Evolutionary conservation across 2,329 filamentous ascomycete genomes (phyloP), one percentile per base, ranked within the genome.

Genomic region (Cytospora piceicola): DNA sequence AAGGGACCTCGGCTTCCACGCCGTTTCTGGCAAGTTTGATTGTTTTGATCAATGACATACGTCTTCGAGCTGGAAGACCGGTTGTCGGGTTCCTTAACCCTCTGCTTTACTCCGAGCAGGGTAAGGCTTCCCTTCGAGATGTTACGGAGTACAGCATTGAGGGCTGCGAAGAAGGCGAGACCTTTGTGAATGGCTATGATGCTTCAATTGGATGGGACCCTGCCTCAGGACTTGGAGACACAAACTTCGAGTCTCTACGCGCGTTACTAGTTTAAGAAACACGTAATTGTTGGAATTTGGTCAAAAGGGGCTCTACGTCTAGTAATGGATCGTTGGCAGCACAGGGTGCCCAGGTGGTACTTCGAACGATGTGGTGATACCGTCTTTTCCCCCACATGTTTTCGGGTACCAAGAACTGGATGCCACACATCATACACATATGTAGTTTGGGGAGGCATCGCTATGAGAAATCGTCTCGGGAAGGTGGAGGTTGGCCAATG

Each of bases 11-110:
- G 64, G 88, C 88, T 0, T 83, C 89, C 2, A 78, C 85, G 0
- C 90, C 90, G 0, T 78, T 87, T 0, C 83, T 89, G 58, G 88
- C 88, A 0, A 83, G 82, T 17, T 82, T 92, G 68, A 77, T 92
- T 58, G 81, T 85, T 0, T 80, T 90, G 46, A 75, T 92, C 59
- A 92, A 92, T 72, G 85, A 88, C 66, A 83, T 85, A 27, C 80
- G 88, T 36, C 75, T 90, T 57, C 77, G 82, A 20, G 77, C 78
- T n/a, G 84, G 85, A 1, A 82, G 82, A 72, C 73, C 81, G 8
- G 72, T 78, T 0, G 75, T 89, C 70, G 86, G 87, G 1, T 89
- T 88, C 71, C 74, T 89, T 30, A 89, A 89, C 73, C 86, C 86
- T 1, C 87, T 84, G 82, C 75, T 89, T 20, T 89, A 88, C 70